These are phyloP conservation scores for Trichophaea hybrida DNA, from an alignment of 2,329 filamentous ascomycete species.

Conservation along the genomic window DNA sequence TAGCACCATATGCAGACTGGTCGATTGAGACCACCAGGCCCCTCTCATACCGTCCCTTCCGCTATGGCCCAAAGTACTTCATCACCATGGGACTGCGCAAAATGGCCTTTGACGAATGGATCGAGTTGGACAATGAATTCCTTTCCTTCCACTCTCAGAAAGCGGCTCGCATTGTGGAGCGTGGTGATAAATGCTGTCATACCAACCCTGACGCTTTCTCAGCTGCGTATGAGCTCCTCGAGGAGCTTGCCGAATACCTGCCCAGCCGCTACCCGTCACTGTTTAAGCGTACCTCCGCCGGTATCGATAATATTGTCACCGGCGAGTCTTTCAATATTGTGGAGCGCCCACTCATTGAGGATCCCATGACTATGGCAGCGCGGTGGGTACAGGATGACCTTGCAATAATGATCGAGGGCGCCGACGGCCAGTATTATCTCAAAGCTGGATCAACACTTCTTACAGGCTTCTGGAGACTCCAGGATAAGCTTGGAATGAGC, in stretches of 20 bases:
- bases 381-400: constrained; percentile 69
- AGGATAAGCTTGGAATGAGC: constrained; percentile 68
- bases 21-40: constrained; percentile 51
- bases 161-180: constrained; percentile 48
- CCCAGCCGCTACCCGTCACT: constrained; percentile 60
- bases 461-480: constrained; percentile 68
- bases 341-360: constrained; percentile 50
- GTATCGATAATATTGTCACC: constrained; percentile 57
- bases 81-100: constrained; percentile 42
- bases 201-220: constrained; percentile 57
- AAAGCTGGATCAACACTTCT: constrained; percentile 62
- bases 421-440: constrained; percentile 68
- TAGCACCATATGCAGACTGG: constrained; percentile 53
- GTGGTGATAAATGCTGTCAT: constrained; percentile 50
- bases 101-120: constrained; percentile 60
- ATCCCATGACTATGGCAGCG: constrained; percentile 62
- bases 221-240: constrained; percentile 59
- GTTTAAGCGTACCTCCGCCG: constrained; percentile 47
- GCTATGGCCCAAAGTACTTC: constrained; percentile 47
- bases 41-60: constrained; percentile 63
- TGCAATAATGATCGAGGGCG: constrained; percentile 64
- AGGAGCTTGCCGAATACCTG: constrained; percentile 57
- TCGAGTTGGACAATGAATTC: constrained; percentile 73
- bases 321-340: constrained; percentile 56
- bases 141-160: constrained; percentile 60